These are phyloP conservation scores for Yarrowia yakushimensis DNA, from an alignment of 805 yeast species.

Conservation along the genomic window DNA sequence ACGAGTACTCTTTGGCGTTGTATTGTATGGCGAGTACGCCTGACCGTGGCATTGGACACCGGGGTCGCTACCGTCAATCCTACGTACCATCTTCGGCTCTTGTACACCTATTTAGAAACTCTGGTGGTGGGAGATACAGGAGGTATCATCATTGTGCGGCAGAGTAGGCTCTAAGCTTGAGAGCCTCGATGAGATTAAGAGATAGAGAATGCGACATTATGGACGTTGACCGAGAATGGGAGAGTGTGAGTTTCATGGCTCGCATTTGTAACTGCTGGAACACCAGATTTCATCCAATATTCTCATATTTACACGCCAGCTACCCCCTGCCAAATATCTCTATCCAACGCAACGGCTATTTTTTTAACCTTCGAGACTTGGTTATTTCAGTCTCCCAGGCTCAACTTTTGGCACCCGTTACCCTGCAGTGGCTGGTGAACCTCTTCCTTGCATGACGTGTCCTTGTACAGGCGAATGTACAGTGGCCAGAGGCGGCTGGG, in stretches of 20 bases:
- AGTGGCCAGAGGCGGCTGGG: background rate
- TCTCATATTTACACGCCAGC: too few relatives aligned
- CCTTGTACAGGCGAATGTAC: background rate
- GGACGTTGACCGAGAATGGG: too few relatives aligned
- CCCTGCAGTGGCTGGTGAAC: background rate
- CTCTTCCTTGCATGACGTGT: background rate
- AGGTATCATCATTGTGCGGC: slow-evolving; percentile 16
- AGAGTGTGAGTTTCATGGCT: too few relatives aligned
- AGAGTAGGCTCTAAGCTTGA: background rate
- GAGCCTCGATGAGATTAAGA: background rate
- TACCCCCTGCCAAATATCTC: background rate
- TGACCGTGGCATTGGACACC: too few relatives aligned
- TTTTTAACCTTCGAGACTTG: background rate
- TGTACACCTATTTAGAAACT: slow-evolving; percentile 1
- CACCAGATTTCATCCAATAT: too few relatives aligned
- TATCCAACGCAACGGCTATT: background rate
- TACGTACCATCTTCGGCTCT: background rate
- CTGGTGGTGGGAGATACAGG: slow-evolving; percentile 21
- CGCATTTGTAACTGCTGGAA: too few relatives aligned
- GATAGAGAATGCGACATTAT: too few relatives aligned
- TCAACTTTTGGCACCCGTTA: background rate
- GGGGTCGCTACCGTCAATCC: too few relatives aligned
- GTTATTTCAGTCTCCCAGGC: background rate
- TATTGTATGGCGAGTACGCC: too few relatives aligned
- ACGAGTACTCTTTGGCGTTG: too few relatives aligned